Base-by-base conservation (phyloP, 129 eudicot species). In the Ambrosia trifida region DNA sequence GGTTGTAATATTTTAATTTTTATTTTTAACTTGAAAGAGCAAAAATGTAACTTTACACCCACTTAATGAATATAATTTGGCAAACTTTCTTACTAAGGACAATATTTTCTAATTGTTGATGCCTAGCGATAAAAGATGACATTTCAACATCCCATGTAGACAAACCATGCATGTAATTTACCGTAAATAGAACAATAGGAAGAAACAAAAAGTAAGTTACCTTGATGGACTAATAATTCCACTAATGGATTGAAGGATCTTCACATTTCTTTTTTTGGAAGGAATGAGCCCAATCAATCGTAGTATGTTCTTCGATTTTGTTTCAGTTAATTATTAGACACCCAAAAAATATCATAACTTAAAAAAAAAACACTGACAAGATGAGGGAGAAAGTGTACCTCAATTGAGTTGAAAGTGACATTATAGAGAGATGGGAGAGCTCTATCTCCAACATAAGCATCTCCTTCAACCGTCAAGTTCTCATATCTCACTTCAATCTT, bases 401-500 rank as follows among this genome's bases (percentile, higher is more conserved):
- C 82, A 5, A 77, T 9, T 16, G 67, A 54, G 64, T 82, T 82
- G 4, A 72, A 12, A 5, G 76, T 72, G 17, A 53, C 49, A 52
- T 77, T 82, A 31, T 76, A 66, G 7, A 82, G 57, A 54, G 82
- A 64, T 18, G 85, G 83, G n/a, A 82, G 64, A 44, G 85, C 85
- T 46, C 73, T 77, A 17, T 67, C 38, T 3, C 85, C 85, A 46
- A 77, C 82, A 72, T 72, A 70, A 32, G 36, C 85, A 38, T 82
- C 72, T 66, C 82, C 85, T 43, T 82, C 83, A 47, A 82, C 79
- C 10, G 71, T 56, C 45, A 82, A 67, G 63, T 72, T 72, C 76
- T 82, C 83, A 33, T 66, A 82, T 67, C 85, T 58, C 17, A 82
- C 76, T 77, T 82, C 83, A 50, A 82, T 73, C 67, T 67, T 82